Conservation (phyloP, 164 flowering plant genomes). For the Cinnamomum chago region DNA sequence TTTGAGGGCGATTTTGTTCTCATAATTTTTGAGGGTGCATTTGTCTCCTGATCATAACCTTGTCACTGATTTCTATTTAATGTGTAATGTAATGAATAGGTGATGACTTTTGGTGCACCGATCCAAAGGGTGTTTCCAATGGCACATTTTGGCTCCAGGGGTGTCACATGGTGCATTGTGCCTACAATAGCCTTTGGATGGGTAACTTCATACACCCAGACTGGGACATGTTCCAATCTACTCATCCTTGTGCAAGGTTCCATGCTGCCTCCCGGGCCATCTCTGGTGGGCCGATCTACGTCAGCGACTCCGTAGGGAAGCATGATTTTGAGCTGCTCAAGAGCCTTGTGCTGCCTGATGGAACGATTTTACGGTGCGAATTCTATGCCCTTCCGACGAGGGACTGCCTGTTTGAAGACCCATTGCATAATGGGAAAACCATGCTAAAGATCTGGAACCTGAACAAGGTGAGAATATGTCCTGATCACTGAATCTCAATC, state of each 20-base stretch:
- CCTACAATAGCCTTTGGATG: constrained; percentile 92
- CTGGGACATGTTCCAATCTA: constrained; percentile 94
- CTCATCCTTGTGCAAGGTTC: constrained; percentile 80
- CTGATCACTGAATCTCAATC: neutral
- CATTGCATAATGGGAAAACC: constrained; percentile 76
- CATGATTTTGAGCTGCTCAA: constrained; percentile 70
- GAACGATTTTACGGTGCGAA: constrained; percentile 60
- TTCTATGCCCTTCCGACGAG: constrained; percentile 71
- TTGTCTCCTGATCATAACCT: neutral
- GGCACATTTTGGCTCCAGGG: constrained; percentile 93
- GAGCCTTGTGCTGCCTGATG: constrained; percentile 68
- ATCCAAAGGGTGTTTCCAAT: constrained; percentile 69
- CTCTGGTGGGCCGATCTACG: constrained; percentile 82
- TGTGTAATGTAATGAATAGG: constrained; percentile 27
- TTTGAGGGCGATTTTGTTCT: too few species aligned
- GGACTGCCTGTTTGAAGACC: constrained; percentile 75
- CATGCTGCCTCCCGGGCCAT: constrained; percentile 91
- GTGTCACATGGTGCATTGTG: constrained; percentile 88
- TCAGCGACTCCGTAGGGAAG: constrained; percentile 67
- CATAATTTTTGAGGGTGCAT: too few species aligned
- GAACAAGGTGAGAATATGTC: constrained; percentile 36
- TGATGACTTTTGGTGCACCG: constrained; percentile 87
- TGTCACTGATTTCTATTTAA: neutral
- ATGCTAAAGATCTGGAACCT: constrained; percentile 92
- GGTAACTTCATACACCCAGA: constrained; percentile 87